Evolutionary conservation across 1,284 basidiomycete genomes (phyloP).

Genomic region (Quambalaria eucalypti): DNA sequence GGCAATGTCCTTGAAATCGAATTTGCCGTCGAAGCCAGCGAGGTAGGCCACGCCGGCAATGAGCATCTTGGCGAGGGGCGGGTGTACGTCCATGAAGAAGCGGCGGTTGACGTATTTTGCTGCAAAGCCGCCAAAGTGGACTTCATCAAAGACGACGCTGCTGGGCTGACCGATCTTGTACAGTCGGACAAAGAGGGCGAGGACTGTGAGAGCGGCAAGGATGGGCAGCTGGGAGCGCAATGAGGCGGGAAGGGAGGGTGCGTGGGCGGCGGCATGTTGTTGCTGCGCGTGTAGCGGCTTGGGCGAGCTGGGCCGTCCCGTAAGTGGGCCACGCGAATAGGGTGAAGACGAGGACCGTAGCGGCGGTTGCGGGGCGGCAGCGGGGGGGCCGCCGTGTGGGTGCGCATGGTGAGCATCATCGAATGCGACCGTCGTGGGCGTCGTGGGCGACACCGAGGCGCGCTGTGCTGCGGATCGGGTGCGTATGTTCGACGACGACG

Average conservation of each 20-base stretch:
- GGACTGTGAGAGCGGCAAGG: slow-evolving; percentile 11
- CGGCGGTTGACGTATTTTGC: slow-evolving; percentile 76
- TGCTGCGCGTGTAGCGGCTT: background rate
- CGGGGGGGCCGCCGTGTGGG: background rate
- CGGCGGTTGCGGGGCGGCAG: background rate
- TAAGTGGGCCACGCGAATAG: background rate
- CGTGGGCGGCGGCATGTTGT: background rate
- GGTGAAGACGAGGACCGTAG: background rate
- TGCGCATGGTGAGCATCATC: background rate
- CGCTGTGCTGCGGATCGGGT: background rate
- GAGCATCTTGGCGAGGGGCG: slow-evolving; percentile 87
- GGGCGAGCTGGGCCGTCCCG: background rate
- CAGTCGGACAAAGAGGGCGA: slow-evolving; percentile 29
- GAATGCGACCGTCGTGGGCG: background rate
- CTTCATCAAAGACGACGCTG: slow-evolving; percentile 46
- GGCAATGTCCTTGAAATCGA: slow-evolving; percentile 93
- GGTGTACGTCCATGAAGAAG: slow-evolving; percentile 93
- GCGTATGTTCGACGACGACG: background rate
- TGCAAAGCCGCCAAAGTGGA: slow-evolving; percentile 55
- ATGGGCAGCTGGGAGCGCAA: slow-evolving; percentile 1
- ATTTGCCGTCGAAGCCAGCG: slow-evolving; percentile 82
- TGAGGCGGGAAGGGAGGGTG: background rate
- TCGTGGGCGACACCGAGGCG: background rate
- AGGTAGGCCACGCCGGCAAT: slow-evolving; percentile 83
- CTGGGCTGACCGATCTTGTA: slow-evolving; percentile 35